phyloP scores from a whole-genome alignment of 345 rosid genomes.

The Bretschneidera sinensis region DNA sequence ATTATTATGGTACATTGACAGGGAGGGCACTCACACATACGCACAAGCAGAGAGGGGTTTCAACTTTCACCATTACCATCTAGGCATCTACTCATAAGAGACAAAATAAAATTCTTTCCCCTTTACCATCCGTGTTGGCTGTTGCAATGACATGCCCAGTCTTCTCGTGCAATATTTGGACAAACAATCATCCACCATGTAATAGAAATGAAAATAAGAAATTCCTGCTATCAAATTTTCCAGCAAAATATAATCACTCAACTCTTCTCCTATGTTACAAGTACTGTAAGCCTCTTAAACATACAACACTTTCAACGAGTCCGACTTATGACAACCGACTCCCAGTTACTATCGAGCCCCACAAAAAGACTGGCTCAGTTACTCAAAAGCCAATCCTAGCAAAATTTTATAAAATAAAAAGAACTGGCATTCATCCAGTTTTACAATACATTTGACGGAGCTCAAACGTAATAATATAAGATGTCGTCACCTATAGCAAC shows the following conservation, averaged over 20 bases:
- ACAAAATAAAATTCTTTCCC: too few species aligned
- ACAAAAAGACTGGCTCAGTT: constrained; percentile 12
- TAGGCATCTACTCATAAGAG: too few species aligned
- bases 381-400: constrained; percentile 13
- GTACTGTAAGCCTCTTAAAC: background rate
- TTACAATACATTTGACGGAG: constrained; percentile 6
- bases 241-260: background rate
- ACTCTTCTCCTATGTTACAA: constrained; percentile 20
- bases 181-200: too few species aligned
- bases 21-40: too few species aligned
- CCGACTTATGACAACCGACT: constrained; percentile 8
- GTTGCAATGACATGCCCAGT: too few species aligned
- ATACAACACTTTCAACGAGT: constrained; percentile 16
- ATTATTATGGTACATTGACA: too few species aligned
- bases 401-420: constrained; percentile 14
- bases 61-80: too few species aligned
- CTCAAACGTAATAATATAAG: constrained; percentile 7
- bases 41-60: too few species aligned
- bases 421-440: constrained; percentile 1
- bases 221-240: too few species aligned
- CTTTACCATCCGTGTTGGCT: too few species aligned
- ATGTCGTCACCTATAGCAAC: background rate
- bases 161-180: too few species aligned
- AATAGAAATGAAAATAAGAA: background rate
- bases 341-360: constrained; percentile 8